A percentile compares a stretch with the other conserved stretches of the same genome.
phyloP scores from a whole-genome alignment of 2,329 filamentous ascomycete genomes.

The Arthrinium puccinioides region DNA sequence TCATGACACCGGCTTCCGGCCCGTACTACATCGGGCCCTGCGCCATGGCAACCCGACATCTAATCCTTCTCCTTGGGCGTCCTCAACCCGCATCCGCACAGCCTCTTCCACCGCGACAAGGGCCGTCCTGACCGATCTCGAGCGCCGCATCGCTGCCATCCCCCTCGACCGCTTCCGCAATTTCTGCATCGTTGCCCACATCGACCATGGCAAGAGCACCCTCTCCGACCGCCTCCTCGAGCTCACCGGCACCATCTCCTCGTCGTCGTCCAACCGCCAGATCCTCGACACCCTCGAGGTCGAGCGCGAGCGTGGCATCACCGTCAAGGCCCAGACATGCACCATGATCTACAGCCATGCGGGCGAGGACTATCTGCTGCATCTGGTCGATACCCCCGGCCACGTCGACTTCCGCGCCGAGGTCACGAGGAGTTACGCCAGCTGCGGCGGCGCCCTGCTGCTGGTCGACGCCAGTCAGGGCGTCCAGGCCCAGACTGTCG shows the following conservation, averaged over 20 bases:
- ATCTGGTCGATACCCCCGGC: conserved; percentile 92
- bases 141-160: conserved; percentile 61
- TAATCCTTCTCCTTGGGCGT: no score
- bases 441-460: conserved; percentile 85
- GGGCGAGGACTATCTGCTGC: conserved; percentile 83
- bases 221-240: conserved; percentile 89
- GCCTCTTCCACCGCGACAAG: neutral
- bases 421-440: conserved; percentile 91
- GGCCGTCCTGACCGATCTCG: conserved; percentile 29
- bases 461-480: conserved; percentile 95
- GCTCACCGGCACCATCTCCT: conserved; percentile 84
- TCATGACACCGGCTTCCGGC: conserved; percentile 1
- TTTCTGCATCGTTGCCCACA: conserved; percentile 97
- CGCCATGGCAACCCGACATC: no score
- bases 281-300: conserved; percentile 96
- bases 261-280: conserved; percentile 80
- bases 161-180: conserved; percentile 80
- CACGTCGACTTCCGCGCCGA: conserved; percentile 98
- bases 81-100: neutral
- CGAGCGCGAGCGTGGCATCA: conserved; percentile 91
- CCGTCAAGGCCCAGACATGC: conserved; percentile 97
- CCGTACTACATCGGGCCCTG: neutral
- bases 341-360: conserved; percentile 91
- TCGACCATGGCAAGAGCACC: conserved; percentile 98
- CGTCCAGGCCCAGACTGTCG: conserved; percentile 94